Conservation (phyloP, 2,329 filamentous ascomycete species). For the Lasiodiplodia hormozganensis region DNA sequence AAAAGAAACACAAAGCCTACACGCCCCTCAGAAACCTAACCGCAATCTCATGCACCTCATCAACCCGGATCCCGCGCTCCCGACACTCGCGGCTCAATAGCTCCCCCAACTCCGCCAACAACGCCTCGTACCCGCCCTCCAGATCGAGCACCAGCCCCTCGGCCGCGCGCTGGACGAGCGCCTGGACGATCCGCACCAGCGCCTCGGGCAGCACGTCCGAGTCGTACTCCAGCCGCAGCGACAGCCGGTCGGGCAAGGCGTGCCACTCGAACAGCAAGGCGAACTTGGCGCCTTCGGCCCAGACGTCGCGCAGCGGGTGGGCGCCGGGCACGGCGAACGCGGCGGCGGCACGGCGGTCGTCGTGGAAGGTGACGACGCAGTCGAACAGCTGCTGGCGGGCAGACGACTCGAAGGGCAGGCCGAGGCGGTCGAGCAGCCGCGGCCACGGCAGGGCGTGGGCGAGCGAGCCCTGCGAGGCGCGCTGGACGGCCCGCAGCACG, state of each 20-base stretch:
- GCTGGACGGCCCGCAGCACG: constrained; percentile 33
- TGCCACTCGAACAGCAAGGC: constrained; percentile 36
- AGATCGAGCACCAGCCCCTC: not conserved
- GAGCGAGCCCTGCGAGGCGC: constrained; percentile 36
- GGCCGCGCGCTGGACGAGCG: not conserved
- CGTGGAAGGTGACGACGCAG: constrained; percentile 39
- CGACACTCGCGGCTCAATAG: too few relatives aligned
- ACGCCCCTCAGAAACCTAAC: too few relatives aligned
- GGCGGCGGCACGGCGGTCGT: constrained; percentile 15
- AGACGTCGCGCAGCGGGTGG: constrained; percentile 23
- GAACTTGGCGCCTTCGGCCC: constrained; percentile 36
- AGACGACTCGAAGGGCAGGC: not conserved
- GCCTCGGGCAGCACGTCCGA: constrained; percentile 8
- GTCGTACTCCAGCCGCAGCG: constrained; percentile 32
- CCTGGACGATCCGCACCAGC: not conserved
- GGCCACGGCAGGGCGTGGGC: constrained; percentile 42
- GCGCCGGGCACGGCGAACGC: constrained; percentile 29
- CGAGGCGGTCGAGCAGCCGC: constrained; percentile 37
- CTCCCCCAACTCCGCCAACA: too few relatives aligned
- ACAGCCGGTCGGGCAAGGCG: constrained; percentile 1
- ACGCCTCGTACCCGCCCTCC: too few relatives aligned
- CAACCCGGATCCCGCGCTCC: too few relatives aligned
- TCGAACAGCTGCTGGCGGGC: constrained; percentile 30
- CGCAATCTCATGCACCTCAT: too few relatives aligned
- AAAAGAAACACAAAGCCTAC: too few relatives aligned